Percentiles rank a stretch among this genome's conserved stretches.
Evolutionary conservation across 768 basidiomycete genomes (phyloP).

Genomic region (Boletus edulis): DNA sequence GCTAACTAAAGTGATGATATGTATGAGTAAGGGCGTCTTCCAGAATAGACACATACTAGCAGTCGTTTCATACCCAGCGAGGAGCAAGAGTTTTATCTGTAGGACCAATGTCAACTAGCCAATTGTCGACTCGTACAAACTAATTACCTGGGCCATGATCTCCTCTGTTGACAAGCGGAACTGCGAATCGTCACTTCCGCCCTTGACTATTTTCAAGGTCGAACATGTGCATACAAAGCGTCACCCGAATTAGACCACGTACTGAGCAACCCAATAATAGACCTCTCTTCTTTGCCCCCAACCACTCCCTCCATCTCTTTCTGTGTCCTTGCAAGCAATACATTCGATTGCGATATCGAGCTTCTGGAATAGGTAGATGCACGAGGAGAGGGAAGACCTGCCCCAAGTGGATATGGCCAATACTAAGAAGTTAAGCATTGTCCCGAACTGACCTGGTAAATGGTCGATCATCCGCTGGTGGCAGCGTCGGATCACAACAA

Average conservation of each 20-base stretch:
- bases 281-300: conserved; percentile 23
- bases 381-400: too few species aligned
- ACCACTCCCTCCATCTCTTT: conserved; percentile 19
- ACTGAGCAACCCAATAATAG: conserved; percentile 27
- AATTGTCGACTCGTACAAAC: too few species aligned
- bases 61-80: conserved; percentile 23
- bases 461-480: too few species aligned
- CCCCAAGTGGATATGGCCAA: too few species aligned
- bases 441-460: too few species aligned
- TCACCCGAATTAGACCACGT: neutral
- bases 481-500: too few species aligned
- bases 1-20: conserved; percentile 5
- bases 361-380: too few species aligned
- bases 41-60: conserved; percentile 8
- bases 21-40: neutral
- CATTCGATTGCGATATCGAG: too few species aligned
- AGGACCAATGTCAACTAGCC: neutral
- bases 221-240: too few species aligned
- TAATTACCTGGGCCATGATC: conserved; percentile 22
- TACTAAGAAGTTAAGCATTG: too few species aligned
- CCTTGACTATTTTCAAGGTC: conserved; percentile 31
- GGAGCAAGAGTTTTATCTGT: conserved; percentile 19
- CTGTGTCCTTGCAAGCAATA: too few species aligned
- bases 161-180: conserved; percentile 26
- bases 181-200: conserved; percentile 27